Conservation (phyloP, 371 early-diverging fungal genomes). For the Chytridium lagenaria region DNA sequence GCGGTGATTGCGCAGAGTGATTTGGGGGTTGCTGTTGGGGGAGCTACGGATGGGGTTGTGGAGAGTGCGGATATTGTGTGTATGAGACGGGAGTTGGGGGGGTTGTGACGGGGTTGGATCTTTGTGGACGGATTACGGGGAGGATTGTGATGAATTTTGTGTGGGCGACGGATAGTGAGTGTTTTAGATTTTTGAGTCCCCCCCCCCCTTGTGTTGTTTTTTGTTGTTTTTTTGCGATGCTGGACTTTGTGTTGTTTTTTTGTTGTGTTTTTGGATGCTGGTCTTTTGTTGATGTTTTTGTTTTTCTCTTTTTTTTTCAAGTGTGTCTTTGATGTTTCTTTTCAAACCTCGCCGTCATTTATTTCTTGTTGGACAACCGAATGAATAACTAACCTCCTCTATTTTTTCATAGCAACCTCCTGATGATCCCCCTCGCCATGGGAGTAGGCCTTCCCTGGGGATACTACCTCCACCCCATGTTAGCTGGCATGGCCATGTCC, state of each 20-base stretch:
- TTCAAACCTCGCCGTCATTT: neutral
- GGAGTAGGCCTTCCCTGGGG: conserved; percentile 87
- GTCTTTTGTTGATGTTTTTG: neutral
- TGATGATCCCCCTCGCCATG: conserved; percentile 95
- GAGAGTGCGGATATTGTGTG: conserved; percentile 85
- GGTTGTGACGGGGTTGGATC: conserved; percentile 84
- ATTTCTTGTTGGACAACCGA: neutral
- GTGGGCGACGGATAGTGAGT: conserved; percentile 80
- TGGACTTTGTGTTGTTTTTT: neutral
- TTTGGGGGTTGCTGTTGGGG: conserved; percentile 93
- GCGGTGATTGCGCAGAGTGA: conserved; percentile 92
- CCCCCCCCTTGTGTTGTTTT: neutral
- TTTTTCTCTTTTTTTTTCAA: neutral
- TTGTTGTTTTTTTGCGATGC: neutral
- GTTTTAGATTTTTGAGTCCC: conserved; percentile 14
- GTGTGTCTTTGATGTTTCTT: neutral
- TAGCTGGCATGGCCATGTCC: conserved; percentile 95
- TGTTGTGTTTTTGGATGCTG: neutral
- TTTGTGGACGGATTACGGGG: conserved; percentile 81
- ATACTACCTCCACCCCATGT: conserved; percentile 83
- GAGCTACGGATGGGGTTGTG: conserved; percentile 95
- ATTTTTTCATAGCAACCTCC: conserved; percentile 63
- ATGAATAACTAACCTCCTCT: neutral
- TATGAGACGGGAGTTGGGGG: conserved; percentile 78
- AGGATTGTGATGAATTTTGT: conserved; percentile 84